Evolutionary conservation across 2,329 filamentous ascomycete genomes (phyloP), one percentile per base, ranked within the genome.

Genomic region (Ascosphaera apis): DNA sequence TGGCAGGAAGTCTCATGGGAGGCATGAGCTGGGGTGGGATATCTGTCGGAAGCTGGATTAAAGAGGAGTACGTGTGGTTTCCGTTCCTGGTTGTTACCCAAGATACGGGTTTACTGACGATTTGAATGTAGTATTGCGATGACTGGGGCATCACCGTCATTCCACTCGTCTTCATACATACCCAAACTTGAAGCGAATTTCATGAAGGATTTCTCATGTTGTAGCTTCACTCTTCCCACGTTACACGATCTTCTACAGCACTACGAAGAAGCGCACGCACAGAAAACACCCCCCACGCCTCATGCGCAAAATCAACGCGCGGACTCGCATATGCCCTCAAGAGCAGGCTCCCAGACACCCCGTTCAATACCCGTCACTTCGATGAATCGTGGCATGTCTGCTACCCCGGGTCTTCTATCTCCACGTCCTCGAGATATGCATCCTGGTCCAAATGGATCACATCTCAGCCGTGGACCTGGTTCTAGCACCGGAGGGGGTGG

Each of bases 21-120:
- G 84, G 86, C 47, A 83, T 92, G 75, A 93, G 84, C 57, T 98
- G 86, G 84, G 86, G 86, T 51, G 86, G 84, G 44, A 72, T 92
- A 41, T 95, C 86, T 6, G 81, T 95, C 44, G 86, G 86, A 42
- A 95, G 86, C 51, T 95, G 91, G 65, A 88, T 98, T 56, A 70
- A 81, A 55, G 86, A 98, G 61, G 88, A 98, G 88, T 98, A 72
- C 72, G 86, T 76, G 33, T 38, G 30, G 36, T 34, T 34, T 23
- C 30, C n/a, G n/a, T n/a, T n/a, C 32, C 18, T 15, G 9, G 34
- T 38, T 41, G 18, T 11, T 13, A 8, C 4, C 15, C 11, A 17
- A 33, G 34, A 32, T 38, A 33, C 35, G 33, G 33, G 39, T 18
- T 63, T 40, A 33, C 30, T 32, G 32, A 39, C 41, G 34, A 40